Conservation (phyloP, 805 yeast genomes). For the Pichia ethanolica region DNA sequence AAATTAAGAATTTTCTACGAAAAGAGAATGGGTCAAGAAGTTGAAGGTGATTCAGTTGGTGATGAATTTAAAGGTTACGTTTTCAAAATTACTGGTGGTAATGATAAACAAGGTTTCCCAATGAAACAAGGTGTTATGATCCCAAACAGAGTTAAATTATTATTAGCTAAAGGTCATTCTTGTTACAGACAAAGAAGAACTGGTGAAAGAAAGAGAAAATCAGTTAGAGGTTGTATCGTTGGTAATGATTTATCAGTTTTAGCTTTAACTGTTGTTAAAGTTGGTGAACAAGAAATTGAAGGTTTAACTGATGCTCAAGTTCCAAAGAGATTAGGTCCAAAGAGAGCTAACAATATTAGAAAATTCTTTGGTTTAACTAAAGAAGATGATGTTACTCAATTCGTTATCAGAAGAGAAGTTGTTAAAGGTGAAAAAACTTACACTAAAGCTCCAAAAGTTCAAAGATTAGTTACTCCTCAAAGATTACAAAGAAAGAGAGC, state of each 20-base stretch:
- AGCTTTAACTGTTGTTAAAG: slow-evolving; percentile 89
- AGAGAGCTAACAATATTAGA: slow-evolving; percentile 99
- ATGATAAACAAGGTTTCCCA: slow-evolving; percentile 99
- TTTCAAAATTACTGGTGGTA: slow-evolving; percentile 99
- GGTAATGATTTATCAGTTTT: slow-evolving; percentile 95
- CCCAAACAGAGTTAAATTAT: slow-evolving; percentile 98
- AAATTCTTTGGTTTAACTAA: slow-evolving; percentile 97
- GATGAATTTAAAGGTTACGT: slow-evolving; percentile 99
- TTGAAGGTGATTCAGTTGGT: slow-evolving; percentile 96
- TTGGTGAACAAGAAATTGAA: slow-evolving; percentile 92
- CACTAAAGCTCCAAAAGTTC: slow-evolving; percentile 99
- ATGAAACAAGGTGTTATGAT: slow-evolving; percentile 99
- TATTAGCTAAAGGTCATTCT: slow-evolving; percentile 88
- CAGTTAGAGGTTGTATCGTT: slow-evolving; percentile 99
- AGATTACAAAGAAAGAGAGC: slow-evolving; percentile 98
- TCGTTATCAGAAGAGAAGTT: slow-evolving; percentile 96
- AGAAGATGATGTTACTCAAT: slow-evolving; percentile 85
- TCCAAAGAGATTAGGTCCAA: slow-evolving; percentile 99
- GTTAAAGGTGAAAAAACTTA: slow-evolving; percentile 96
- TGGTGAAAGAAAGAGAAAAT: slow-evolving; percentile 99
- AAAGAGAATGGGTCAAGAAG: slow-evolving; percentile 99
- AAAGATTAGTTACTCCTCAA: slow-evolving; percentile 98
- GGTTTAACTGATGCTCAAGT: slow-evolving; percentile 92
- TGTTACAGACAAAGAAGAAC: slow-evolving; percentile 99
- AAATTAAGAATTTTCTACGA: slow-evolving; percentile 97